A percentile compares a stretch with the other conserved stretches of the same genome.
Conservation (phyloP, 331 rosid species). For the Phaseolus coccineus region DNA sequence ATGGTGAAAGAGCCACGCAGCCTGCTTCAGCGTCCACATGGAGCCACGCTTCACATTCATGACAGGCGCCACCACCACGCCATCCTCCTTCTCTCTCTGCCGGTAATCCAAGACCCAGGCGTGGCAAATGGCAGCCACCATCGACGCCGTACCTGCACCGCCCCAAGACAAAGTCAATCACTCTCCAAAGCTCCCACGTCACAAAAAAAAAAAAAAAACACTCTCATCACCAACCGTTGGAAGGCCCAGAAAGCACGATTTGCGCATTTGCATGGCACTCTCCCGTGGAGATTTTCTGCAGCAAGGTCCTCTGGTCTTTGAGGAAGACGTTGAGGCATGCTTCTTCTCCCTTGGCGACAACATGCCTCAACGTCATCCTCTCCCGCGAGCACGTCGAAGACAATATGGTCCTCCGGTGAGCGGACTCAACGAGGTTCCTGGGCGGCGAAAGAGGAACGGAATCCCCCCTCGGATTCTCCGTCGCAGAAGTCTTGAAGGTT, state of each 20-base stretch:
- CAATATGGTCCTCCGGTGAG: constrained; percentile 59
- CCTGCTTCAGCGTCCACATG: constrained; percentile 79
- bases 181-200: not conserved
- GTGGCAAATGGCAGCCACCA: constrained; percentile 85
- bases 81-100: constrained; percentile 49
- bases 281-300: constrained; percentile 47
- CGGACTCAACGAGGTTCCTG: constrained; percentile 62
- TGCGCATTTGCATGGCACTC: constrained; percentile 52
- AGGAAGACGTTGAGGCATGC: constrained; percentile 63
- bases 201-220: not conserved
- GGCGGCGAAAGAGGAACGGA: constrained; percentile 72
- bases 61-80: constrained; percentile 71
- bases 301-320: constrained; percentile 55
- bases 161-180: constrained; percentile 16
- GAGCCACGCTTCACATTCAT: constrained; percentile 69
- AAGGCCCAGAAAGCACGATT: constrained; percentile 69
- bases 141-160: constrained; percentile 76
- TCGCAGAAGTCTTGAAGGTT: constrained; percentile 40
- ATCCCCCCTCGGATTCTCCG: constrained; percentile 32
- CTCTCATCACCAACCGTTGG: constrained; percentile 61
- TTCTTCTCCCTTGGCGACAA: constrained; percentile 39
- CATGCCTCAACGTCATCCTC: constrained; percentile 39
- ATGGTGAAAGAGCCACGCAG: constrained; percentile 86
- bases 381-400: constrained; percentile 71
- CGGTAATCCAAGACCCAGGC: constrained; percentile 75